Conservation (phyloP, 345 rosid species). For the Cardiospermum halicacabum region DNA sequence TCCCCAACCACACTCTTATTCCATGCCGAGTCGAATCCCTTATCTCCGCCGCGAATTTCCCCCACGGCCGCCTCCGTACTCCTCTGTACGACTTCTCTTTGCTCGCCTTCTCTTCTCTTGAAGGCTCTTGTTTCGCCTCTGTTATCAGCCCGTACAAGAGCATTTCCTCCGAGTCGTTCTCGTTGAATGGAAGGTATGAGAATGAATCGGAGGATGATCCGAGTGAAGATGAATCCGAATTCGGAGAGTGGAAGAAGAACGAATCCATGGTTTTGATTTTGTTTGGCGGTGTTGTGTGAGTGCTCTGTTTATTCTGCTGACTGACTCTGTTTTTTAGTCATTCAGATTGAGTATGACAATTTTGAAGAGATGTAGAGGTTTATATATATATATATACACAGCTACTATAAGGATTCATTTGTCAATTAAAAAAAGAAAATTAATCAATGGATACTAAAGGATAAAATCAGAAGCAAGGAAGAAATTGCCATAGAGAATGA, state of each 20-base stretch:
- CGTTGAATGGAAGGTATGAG: conserved; percentile 73
- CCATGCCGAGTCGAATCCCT: conserved; percentile 68
- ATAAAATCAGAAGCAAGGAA: not conserved
- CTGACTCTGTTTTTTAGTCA: not conserved
- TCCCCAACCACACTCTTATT: conserved; percentile 63
- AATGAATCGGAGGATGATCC: conserved; percentile 23
- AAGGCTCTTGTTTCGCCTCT: conserved; percentile 30
- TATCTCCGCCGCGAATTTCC: conserved; percentile 76
- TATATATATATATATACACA: conserved; percentile 34
- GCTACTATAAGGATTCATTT: not conserved
- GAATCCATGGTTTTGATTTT: conserved; percentile 35
- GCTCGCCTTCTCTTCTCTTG: conserved; percentile 21
- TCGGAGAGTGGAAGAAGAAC: conserved; percentile 33
- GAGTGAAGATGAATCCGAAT: conserved; percentile 41
- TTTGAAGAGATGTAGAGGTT: conserved; percentile 12
- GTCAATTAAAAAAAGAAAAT: not conserved
- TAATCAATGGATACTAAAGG: not conserved
- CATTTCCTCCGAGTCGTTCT: conserved; percentile 94
- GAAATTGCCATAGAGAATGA: not conserved
- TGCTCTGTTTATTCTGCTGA: not conserved
- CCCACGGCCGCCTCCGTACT: conserved; percentile 76
- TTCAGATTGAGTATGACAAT: conserved; percentile 3
- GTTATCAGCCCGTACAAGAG: conserved; percentile 59
- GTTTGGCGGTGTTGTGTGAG: not conserved
- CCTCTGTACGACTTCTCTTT: conserved; percentile 60